Percentiles rank a stretch among this genome's conserved stretches.
These are phyloP conservation scores for Plantago ovata DNA, from an alignment of 257 asterid species.

Conservation along the genomic window DNA sequence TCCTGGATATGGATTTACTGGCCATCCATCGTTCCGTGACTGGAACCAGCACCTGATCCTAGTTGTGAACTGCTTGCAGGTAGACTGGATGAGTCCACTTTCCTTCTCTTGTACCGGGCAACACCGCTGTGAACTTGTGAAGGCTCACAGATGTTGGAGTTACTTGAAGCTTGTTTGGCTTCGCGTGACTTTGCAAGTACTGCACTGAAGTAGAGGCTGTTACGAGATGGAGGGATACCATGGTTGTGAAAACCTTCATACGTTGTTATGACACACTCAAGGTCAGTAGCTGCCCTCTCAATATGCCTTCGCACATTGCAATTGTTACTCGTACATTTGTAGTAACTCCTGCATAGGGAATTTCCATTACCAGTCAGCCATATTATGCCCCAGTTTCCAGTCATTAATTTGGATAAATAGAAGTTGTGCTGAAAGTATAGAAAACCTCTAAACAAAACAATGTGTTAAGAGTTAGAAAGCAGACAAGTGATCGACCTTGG, in stretches of 20 bases:
- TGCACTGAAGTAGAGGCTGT: conserved; percentile 48
- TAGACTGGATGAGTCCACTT: conserved; percentile 33
- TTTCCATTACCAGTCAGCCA: not conserved
- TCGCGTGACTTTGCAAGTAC: conserved; percentile 20
- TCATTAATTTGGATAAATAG: too few species aligned
- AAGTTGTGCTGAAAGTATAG: too few species aligned
- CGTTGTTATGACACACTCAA: conserved; percentile 73
- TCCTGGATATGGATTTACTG: conserved; percentile 40
- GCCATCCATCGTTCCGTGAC: conserved; percentile 49
- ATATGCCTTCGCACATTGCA: conserved; percentile 84
- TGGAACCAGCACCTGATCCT: conserved; percentile 42
- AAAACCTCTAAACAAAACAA: too few species aligned
- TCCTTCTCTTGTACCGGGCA: conserved; percentile 43
- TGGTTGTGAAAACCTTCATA: conserved; percentile 96
- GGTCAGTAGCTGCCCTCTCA: conserved; percentile 85
- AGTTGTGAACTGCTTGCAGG: conserved; percentile 37
- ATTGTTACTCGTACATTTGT: conserved; percentile 84
- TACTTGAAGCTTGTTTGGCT: conserved; percentile 30
- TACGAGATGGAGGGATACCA: conserved; percentile 78
- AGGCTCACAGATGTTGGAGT: conserved; percentile 37
- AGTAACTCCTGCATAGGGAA: conserved; percentile 67
- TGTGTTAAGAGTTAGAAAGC: conserved; percentile 1
- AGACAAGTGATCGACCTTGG: conserved; percentile 61
- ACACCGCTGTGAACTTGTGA: too few species aligned
- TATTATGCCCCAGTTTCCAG: too few species aligned